Evolutionary conservation across 1,139 yeast species (phyloP).

Genomic region (Candida pseudocylindracea): DNA sequence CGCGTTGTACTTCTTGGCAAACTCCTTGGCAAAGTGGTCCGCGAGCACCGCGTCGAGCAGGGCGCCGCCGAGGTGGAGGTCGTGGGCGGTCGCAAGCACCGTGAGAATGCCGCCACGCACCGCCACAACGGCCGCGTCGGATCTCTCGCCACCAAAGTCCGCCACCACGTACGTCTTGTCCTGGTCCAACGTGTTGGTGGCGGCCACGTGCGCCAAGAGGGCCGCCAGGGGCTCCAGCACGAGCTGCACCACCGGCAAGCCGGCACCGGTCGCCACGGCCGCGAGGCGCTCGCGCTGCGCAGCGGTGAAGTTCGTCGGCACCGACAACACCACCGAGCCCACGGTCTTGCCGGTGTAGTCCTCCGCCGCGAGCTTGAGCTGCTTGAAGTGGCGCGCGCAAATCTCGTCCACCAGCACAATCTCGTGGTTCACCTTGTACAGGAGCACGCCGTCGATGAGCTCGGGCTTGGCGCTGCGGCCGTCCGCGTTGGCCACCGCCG

Average conservation of each 20-base stretch:
- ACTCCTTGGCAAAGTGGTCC: constrained; percentile 80
- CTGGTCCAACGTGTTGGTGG: constrained; percentile 29
- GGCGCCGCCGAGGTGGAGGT: constrained; percentile 72
- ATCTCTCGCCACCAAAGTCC: constrained; percentile 91
- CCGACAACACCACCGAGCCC: constrained; percentile 72
- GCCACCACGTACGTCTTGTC: constrained; percentile 84
- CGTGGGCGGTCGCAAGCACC: constrained; percentile 69
- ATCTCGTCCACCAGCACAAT: constrained; percentile 52
- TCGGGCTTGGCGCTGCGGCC: constrained; percentile 56
- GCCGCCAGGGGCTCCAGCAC: constrained; percentile 92
- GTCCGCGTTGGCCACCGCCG: constrained; percentile 38
- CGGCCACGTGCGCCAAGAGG: constrained; percentile 47
- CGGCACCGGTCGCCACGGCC: constrained; percentile 46
- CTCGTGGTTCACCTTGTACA: constrained; percentile 8
- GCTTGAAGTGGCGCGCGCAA: constrained; percentile 62
- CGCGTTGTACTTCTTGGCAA: constrained; percentile 66
- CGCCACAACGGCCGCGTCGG: constrained; percentile 88
- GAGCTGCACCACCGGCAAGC: constrained; percentile 63
- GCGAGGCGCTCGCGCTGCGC: constrained; percentile 46
- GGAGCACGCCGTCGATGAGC: constrained; percentile 16
- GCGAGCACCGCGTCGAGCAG: constrained; percentile 60
- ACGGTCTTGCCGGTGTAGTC: constrained; percentile 73
- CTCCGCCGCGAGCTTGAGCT: constrained; percentile 73
- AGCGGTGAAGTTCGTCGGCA: constrained; percentile 74
- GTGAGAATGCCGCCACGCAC: constrained; percentile 91